phyloP scores from a whole-genome alignment of 2,329 filamentous ascomycete genomes.

The Fusarium longipes region DNA sequence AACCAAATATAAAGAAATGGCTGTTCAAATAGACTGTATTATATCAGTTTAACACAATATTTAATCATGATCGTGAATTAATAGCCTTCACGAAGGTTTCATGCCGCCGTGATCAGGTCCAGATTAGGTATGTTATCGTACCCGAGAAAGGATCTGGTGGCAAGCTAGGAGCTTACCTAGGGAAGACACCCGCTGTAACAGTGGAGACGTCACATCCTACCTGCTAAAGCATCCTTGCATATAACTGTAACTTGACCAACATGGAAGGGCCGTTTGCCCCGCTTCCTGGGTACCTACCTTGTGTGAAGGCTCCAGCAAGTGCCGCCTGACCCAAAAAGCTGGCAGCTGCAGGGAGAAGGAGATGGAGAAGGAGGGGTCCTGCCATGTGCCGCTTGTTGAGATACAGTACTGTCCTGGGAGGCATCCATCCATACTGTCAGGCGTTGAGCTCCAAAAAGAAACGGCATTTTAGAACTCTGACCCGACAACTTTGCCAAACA shows the following conservation, averaged over 20 bases:
- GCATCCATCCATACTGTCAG: conserved; percentile 2
- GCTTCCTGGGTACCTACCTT: neutral
- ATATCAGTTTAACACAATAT: neutral
- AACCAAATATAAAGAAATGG: neutral
- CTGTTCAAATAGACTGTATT: neutral
- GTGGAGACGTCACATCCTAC: conserved; percentile 31
- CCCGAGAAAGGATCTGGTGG: neutral
- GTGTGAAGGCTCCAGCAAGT: conserved; percentile 4
- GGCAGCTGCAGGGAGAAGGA: conserved; percentile 18
- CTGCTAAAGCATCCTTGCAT: conserved; percentile 2
- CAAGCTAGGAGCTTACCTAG: conserved; percentile 3
- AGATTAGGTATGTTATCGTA: neutral
- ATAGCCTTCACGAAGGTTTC: neutral
- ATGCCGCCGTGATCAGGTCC: neutral
- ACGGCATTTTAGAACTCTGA: conserved; percentile 30
- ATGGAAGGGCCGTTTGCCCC: conserved; percentile 17
- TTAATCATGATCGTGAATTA: neutral
- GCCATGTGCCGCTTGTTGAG: conserved; percentile 5
- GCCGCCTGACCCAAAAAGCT: conserved; percentile 39
- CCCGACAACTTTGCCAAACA: conserved; percentile 31
- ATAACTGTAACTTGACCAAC: conserved; percentile 7
- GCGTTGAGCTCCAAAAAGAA: neutral
- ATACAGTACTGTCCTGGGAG: neutral
- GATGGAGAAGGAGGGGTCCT: conserved; percentile 38
- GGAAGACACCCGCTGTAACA: conserved; percentile 3